phyloP scores from a whole-genome alignment of 768 basidiomycete species.

The Trametes gibbosa region DNA sequence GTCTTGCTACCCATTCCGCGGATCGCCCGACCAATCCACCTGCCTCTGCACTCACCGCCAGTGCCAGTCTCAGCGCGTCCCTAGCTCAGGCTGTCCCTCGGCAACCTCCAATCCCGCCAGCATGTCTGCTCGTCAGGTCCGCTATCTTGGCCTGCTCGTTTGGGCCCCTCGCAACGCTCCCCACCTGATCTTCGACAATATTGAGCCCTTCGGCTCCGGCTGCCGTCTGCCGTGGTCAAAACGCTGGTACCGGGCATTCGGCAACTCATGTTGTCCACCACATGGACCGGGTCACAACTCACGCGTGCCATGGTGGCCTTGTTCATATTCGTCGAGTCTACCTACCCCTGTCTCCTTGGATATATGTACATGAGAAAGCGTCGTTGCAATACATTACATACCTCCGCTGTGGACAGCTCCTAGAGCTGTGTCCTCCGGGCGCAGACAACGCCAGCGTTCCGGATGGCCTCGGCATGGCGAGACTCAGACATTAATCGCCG shows the following conservation, averaged over 20 bases:
- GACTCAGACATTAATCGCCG: too few relatives aligned
- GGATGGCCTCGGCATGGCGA: conserved; percentile 9
- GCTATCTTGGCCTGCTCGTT: too few relatives aligned
- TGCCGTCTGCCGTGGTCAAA: not conserved
- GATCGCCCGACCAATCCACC: not conserved
- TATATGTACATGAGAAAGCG: not conserved
- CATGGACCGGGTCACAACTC: too few relatives aligned
- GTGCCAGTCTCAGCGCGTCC: too few relatives aligned
- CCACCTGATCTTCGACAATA: not conserved
- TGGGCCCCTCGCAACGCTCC: not conserved
- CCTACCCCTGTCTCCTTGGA: not conserved
- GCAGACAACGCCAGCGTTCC: not conserved
- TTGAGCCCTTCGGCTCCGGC: not conserved
- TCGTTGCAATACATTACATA: not conserved
- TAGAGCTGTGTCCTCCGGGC: not conserved
- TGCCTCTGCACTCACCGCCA: not conserved
- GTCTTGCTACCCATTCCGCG: too few relatives aligned
- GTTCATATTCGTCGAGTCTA: not conserved
- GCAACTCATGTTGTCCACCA: not conserved
- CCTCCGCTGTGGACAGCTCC: not conserved
- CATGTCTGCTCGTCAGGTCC: too few relatives aligned
- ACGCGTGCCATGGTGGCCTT: too few relatives aligned
- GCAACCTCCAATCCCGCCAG: too few relatives aligned
- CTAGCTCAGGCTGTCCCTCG: too few relatives aligned
- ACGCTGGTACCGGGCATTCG: not conserved